Percentiles rank a stretch among this genome's conserved stretches.
These are phyloP conservation scores for Penicillium crystallinum DNA, from an alignment of 495 filamentous ascomycete species.

Conservation along the genomic window DNA sequence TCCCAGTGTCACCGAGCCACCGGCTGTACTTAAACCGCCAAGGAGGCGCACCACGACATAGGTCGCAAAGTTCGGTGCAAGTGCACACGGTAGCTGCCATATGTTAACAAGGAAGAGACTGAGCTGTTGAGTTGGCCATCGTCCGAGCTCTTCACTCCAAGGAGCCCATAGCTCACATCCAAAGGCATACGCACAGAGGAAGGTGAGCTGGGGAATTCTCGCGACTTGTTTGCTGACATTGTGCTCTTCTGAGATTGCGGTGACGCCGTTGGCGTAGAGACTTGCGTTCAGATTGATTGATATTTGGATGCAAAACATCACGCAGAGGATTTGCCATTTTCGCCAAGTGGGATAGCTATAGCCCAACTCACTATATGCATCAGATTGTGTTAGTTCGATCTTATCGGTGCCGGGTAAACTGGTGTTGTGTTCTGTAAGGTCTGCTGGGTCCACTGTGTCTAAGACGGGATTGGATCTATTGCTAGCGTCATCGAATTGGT, in stretches of 20 bases:
- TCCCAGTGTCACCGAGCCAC: constrained; percentile 67
- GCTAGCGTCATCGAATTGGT: too few relatives aligned
- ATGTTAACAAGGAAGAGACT: constrained; percentile 61
- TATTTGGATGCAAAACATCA: constrained; percentile 65
- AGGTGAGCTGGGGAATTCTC: constrained; percentile 54
- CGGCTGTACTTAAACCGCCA: constrained; percentile 63
- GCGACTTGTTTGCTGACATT: constrained; percentile 52
- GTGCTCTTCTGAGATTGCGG: constrained; percentile 53
- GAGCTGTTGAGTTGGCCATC: constrained; percentile 58
- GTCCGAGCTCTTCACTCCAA: constrained; percentile 66
- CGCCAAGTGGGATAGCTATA: constrained; percentile 52
- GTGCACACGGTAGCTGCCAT: constrained; percentile 58
- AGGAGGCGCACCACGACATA: constrained; percentile 55
- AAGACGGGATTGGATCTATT: too few relatives aligned
- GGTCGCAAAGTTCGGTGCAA: constrained; percentile 62
- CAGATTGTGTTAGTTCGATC: too few relatives aligned
- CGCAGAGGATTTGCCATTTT: constrained; percentile 64
- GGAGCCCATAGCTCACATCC: constrained; percentile 73
- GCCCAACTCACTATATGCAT: constrained; percentile 46
- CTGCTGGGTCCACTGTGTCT: too few relatives aligned
- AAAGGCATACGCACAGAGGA: constrained; percentile 64
- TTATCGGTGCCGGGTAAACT: too few relatives aligned
- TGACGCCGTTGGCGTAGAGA: constrained; percentile 57
- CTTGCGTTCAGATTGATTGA: constrained; percentile 76
- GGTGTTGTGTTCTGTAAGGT: too few relatives aligned